Conservation (phyloP, 202 grass and related monocot species). For the Zizania palustris region DNA sequence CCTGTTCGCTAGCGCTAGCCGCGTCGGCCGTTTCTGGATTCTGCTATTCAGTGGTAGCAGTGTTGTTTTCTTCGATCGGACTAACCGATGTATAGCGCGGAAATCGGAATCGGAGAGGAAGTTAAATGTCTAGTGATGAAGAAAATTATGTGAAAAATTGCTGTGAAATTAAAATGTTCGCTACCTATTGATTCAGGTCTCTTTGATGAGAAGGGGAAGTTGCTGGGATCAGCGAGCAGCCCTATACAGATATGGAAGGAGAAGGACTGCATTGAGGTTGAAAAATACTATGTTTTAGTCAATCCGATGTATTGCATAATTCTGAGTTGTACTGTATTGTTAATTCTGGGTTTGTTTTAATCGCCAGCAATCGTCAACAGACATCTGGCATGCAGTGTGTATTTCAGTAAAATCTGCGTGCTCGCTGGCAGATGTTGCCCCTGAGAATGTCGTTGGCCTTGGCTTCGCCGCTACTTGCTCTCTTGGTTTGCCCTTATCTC, state of each 20-base stretch:
- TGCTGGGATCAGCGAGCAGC: conserved; percentile 76
- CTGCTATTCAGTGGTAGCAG: background rate
- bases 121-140: background rate
- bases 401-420: conserved; percentile 74
- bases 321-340: background rate
- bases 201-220: conserved; percentile 74
- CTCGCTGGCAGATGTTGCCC: conserved; percentile 50
- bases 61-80: background rate
- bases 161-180: conserved; percentile 34
- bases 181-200: conserved; percentile 51
- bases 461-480: conserved; percentile 94
- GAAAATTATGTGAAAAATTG: conserved; percentile 4
- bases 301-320: conserved; percentile 24
- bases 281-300: background rate
- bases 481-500: conserved; percentile 63
- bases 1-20: background rate
- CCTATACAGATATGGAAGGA: conserved; percentile 99
- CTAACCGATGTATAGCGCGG: background rate
- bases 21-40: background rate
- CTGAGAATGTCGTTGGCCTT: conserved; percentile 65
- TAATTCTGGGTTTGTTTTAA: conserved; percentile 38
- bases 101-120: background rate
- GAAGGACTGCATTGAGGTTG: conserved; percentile 84
- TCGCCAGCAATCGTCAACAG: conserved; percentile 86
- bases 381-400: conserved; percentile 95